These are phyloP conservation scores for Sporothrix mexicana DNA, from an alignment of 2,329 filamentous ascomycete genomes.

Conservation along the genomic window DNA sequence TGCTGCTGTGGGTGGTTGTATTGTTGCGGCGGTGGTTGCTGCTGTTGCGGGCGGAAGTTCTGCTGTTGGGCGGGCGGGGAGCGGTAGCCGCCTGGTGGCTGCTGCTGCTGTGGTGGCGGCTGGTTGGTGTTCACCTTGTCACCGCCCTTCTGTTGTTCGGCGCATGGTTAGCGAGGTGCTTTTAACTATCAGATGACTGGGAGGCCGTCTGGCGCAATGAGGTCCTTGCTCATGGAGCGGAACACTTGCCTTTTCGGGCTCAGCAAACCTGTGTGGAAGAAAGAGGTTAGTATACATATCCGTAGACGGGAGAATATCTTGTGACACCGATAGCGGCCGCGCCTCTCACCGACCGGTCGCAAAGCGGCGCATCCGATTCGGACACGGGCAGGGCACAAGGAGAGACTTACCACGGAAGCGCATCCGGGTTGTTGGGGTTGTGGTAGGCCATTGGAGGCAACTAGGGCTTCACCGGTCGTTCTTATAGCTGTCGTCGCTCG, in stretches of 20 bases:
- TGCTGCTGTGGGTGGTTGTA: constrained; percentile 18
- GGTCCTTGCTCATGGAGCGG: too few relatives aligned
- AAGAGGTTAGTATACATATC: neutral
- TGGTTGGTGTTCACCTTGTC: constrained; percentile 25
- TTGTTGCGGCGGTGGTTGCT: constrained; percentile 45
- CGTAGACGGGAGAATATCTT: neutral
- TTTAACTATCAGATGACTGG: neutral
- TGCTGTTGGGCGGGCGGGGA: constrained; percentile 36
- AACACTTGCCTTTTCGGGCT: constrained; percentile 54
- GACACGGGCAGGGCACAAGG: too few relatives aligned
- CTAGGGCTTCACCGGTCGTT: neutral
- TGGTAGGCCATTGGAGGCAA: constrained; percentile 82
- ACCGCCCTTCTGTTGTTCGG: constrained; percentile 46
- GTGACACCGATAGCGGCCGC: neutral
- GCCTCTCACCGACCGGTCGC: neutral
- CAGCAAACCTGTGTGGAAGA: constrained; percentile 52
- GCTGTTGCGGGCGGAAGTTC: constrained; percentile 46
- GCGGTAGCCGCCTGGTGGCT: constrained; percentile 35
- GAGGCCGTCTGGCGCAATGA: neutral
- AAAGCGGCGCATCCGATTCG: neutral
- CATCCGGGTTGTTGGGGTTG: constrained; percentile 89
- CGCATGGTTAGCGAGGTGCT: constrained; percentile 4
- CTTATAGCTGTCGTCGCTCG: neutral
- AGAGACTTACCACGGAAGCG: constrained; percentile 78
- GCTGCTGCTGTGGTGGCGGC: constrained; percentile 9